Evolutionary conservation across 148 eudicot species (phyloP).

Genomic region (Agrostemma githago): DNA sequence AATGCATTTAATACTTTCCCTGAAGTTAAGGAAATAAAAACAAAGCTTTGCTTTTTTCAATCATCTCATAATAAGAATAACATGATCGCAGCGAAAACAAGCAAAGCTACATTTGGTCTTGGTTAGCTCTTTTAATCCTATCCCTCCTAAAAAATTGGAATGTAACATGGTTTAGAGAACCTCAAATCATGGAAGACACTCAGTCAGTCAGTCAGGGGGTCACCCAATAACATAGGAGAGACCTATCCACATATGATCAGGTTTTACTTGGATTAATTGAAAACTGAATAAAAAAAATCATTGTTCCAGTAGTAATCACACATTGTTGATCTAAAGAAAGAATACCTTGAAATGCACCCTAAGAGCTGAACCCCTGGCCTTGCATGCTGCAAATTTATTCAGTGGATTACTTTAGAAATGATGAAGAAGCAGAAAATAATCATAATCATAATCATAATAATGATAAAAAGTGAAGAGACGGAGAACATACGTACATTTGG

Average conservation of each 20-base stretch:
- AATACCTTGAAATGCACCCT: conserved; percentile 73
- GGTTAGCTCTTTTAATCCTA: background rate
- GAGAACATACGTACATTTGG: conserved; percentile 47
- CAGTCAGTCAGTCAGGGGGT: conserved; percentile 26
- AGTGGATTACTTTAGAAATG: background rate
- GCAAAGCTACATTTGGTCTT: too few relatives aligned
- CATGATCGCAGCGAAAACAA: conserved; percentile 31
- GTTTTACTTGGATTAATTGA: conserved; percentile 10
- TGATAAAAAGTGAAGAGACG: background rate
- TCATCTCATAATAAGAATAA: background rate
- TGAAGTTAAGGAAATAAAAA: conserved; percentile 32
- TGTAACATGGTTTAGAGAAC: conserved; percentile 49
- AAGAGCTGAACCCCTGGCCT: conserved; percentile 76
- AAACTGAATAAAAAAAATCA: background rate
- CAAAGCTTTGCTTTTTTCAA: conserved; percentile 47
- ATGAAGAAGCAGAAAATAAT: background rate
- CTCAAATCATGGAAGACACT: conserved; percentile 23
- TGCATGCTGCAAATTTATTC: conserved; percentile 49
- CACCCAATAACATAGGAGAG: conserved; percentile 64
- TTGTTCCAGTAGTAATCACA: too few relatives aligned
- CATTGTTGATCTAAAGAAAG: background rate
- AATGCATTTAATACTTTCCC: conserved; percentile 23
- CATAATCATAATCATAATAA: background rate
- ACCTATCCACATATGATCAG: conserved; percentile 36
- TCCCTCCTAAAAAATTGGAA: background rate